phyloP scores from a whole-genome alignment of 75 land plant genomes.

The Pinus taeda region DNA sequence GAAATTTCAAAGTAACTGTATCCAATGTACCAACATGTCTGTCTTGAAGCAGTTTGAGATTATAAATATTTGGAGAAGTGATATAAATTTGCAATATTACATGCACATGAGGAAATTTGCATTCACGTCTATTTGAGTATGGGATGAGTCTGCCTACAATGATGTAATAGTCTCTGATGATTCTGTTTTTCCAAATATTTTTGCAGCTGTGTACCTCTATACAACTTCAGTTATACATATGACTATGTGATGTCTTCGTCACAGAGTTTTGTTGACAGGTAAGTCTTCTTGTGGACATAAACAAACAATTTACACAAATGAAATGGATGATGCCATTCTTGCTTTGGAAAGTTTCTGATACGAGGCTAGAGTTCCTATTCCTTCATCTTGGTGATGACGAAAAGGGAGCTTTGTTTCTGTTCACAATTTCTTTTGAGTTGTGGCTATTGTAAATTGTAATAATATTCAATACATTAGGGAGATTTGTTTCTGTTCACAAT shows the following conservation, averaged over 20 bases:
- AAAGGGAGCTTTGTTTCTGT: neutral
- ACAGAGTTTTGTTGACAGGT: conserved; percentile 99
- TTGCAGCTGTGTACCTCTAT: conserved; percentile 94
- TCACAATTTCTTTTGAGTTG: neutral
- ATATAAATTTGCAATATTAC: neutral
- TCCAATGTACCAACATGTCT: neutral
- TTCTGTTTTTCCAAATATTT: neutral
- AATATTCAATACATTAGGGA: neutral
- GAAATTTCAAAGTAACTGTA: neutral
- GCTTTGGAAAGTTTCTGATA: neutral
- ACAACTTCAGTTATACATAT: conserved; percentile 90
- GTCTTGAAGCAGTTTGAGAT: neutral
- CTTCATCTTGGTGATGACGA: neutral
- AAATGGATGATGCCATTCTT: neutral
- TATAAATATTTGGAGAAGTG: neutral
- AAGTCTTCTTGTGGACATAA: neutral
- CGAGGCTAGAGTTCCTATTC: neutral
- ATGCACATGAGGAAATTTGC: neutral
- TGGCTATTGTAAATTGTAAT: neutral
- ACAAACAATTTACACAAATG: neutral
- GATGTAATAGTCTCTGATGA: neutral
- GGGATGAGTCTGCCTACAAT: neutral
- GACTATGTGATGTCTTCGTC: conserved; percentile 83
- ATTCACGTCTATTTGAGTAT: neutral
- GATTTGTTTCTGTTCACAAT: neutral